phyloP scores from a whole-genome alignment of 2,329 filamentous ascomycete genomes.

The Penicillium sp. region DNA sequence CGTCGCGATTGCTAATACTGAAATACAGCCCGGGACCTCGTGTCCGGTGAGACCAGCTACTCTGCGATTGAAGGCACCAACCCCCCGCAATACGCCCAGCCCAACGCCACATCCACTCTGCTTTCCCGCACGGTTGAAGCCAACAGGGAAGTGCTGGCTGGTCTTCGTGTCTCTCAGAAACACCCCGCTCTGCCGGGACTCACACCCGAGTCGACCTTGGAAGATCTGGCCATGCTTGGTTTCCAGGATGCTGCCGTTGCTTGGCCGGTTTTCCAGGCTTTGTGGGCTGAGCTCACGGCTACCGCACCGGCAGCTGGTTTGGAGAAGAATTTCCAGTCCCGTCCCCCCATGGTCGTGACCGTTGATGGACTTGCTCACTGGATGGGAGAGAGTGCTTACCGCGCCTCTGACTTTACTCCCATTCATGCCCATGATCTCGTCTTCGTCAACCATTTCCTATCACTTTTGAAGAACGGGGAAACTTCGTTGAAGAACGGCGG shows the following conservation, averaged over 20 bases:
- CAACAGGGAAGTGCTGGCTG: slow-evolving; percentile 60
- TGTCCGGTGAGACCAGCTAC: slow-evolving; percentile 76
- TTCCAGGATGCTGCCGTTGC: slow-evolving; percentile 69
- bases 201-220: slow-evolving; percentile 56
- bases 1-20: slow-evolving; percentile 15
- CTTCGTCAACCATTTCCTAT: slow-evolving; percentile 67
- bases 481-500: slow-evolving; percentile 63
- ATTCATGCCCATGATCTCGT: slow-evolving; percentile 84
- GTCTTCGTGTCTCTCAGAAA: slow-evolving; percentile 46
- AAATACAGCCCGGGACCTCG: slow-evolving; percentile 67
- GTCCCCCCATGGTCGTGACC: slow-evolving; percentile 64
- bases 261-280: slow-evolving; percentile 71
- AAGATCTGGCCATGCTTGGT: slow-evolving; percentile 61
- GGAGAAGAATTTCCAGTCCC: slow-evolving; percentile 42
- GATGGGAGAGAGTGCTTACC: slow-evolving; percentile 73
- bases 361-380: slow-evolving; percentile 76
- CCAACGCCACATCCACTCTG: slow-evolving; percentile 67
- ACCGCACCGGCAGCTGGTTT: slow-evolving; percentile 42
- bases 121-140: slow-evolving; percentile 66
- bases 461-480: slow-evolving; percentile 51
- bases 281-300: slow-evolving; percentile 71
- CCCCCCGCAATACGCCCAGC: slow-evolving; percentile 64
- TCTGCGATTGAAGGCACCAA: slow-evolving; percentile 55
- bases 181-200: slow-evolving; percentile 57
- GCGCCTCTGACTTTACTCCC: slow-evolving; percentile 60